Evolutionary conservation across 2,329 filamentous ascomycete genomes (phyloP).

Genomic region (Fusarium bulbicola): DNA sequence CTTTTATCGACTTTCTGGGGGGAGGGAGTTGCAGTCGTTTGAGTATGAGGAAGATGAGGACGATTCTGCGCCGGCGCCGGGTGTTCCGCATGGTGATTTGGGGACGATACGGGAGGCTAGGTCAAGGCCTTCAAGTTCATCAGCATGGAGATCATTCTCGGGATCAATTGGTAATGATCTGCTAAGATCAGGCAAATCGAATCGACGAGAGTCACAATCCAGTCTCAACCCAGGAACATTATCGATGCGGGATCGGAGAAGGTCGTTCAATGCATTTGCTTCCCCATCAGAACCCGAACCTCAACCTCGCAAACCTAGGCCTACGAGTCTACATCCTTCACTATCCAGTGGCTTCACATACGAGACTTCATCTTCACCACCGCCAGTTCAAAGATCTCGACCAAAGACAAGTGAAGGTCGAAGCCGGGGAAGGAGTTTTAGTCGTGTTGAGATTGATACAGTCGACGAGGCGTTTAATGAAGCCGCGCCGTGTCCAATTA

Average conservation of each 20-base stretch:
- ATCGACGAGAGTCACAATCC: conserved; percentile 9
- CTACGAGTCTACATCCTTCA: conserved; percentile 36
- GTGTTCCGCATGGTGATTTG: conserved; percentile 24
- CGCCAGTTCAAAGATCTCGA: conserved; percentile 22
- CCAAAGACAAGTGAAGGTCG: conserved; percentile 33
- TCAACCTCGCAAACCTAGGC: conserved; percentile 28
- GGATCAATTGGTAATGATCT: conserved; percentile 6
- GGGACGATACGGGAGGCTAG: conserved; percentile 9
- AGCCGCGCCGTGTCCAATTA: conserved; percentile 33
- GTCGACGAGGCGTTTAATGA: conserved; percentile 24
- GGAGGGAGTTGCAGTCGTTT: neutral
- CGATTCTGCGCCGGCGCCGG: conserved; percentile 29
- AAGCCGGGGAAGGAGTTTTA: conserved; percentile 12
- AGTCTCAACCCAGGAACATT: neutral
- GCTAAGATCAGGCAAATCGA: neutral
- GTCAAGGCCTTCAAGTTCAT: conserved; percentile 22
- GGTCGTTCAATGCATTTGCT: conserved; percentile 37
- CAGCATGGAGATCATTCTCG: conserved; percentile 35
- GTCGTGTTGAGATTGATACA: conserved; percentile 31
- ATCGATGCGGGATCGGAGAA: conserved; percentile 25
- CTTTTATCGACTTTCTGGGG: conserved; percentile 46
- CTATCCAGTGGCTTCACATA: conserved; percentile 26
- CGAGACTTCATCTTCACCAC: conserved; percentile 14
- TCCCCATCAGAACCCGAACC: conserved; percentile 3
- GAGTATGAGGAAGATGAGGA: conserved; percentile 15